Evolutionary conservation across 2,329 filamentous ascomycete genomes (phyloP).

Genomic region (Colletotrichum sp.): DNA sequence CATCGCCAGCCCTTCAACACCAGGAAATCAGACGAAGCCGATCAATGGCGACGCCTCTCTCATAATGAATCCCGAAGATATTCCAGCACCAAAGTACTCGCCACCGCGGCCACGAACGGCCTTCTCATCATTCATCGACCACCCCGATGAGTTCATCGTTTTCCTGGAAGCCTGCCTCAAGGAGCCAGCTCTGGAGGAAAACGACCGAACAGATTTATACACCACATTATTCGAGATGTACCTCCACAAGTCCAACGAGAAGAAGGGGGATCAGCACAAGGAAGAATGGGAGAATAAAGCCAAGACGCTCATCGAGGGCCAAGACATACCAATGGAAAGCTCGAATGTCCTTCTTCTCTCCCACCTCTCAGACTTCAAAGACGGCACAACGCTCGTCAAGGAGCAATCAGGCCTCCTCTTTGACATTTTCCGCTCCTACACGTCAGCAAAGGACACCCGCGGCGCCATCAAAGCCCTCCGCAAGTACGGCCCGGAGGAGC

Average conservation of each 20-base stretch:
- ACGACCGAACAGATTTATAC: slow-evolving; percentile 85
- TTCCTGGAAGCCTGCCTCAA: slow-evolving; percentile 90
- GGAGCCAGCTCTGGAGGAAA: slow-evolving; percentile 71
- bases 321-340: slow-evolving; percentile 86
- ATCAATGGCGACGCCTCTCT: slow-evolving; percentile 52
- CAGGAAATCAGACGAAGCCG: slow-evolving; percentile 55
- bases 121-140: slow-evolving; percentile 96
- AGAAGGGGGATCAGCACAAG: slow-evolving; percentile 69
- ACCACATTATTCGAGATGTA: slow-evolving; percentile 99
- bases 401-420: slow-evolving; percentile 92
- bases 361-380: slow-evolving; percentile 86
- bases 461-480: slow-evolving; percentile 88
- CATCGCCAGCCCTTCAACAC: slow-evolving; percentile 57
- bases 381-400: slow-evolving; percentile 89
- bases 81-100: slow-evolving; percentile 66
- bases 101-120: slow-evolving; percentile 85
- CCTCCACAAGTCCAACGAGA: slow-evolving; percentile 82
- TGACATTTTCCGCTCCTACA: slow-evolving; percentile 97
- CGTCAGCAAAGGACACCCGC: slow-evolving; percentile 86
- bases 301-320: slow-evolving; percentile 83
- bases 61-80: slow-evolving; percentile 52
- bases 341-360: slow-evolving; percentile 94
- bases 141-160: slow-evolving; percentile 86
- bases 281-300: slow-evolving; percentile 90
- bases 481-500: slow-evolving; percentile 92